A percentile compares a stretch with the other conserved stretches of the same genome.
These are phyloP conservation scores for Pittosporum tobira DNA, from an alignment of 129 eudicot species.

Conservation along the genomic window DNA sequence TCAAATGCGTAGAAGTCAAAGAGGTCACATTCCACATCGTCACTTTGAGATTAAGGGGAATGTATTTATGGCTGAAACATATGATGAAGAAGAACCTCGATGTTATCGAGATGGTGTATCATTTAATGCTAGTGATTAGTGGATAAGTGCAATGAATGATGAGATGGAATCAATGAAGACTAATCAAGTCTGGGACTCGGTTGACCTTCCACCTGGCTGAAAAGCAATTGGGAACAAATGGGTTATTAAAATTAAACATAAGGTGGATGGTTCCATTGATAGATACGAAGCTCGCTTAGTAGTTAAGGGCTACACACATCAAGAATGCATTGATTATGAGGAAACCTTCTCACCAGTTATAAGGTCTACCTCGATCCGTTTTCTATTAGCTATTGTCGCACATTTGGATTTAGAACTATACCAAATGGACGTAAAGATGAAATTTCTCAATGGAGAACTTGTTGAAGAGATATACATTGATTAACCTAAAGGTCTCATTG, in stretches of 20 bases:
- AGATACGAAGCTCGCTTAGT: neutral
- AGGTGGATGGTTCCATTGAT: constrained; percentile 7
- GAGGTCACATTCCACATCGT: neutral
- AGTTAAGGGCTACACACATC: no score
- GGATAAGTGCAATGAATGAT: neutral
- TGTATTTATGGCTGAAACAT: neutral
- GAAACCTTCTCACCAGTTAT: constrained; percentile 2
- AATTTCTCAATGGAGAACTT: constrained; percentile 7
- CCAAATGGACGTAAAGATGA: neutral
- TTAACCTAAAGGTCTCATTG: no score
- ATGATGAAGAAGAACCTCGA: neutral
- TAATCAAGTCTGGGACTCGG: no score
- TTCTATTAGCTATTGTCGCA: neutral
- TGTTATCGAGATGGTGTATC: neutral
- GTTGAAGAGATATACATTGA: neutral
- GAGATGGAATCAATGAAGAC: neutral
- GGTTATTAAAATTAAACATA: neutral
- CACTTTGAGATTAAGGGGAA: neutral
- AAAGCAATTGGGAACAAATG: no score
- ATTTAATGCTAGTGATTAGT: neutral
- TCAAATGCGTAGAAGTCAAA: neutral
- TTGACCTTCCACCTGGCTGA: no score
- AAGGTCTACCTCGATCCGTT: constrained; percentile 3
- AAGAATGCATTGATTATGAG: constrained; percentile 3
- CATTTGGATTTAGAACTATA: no score